Conservation (phyloP, 805 yeast genomes). For the Myxozyma monticola region DNA sequence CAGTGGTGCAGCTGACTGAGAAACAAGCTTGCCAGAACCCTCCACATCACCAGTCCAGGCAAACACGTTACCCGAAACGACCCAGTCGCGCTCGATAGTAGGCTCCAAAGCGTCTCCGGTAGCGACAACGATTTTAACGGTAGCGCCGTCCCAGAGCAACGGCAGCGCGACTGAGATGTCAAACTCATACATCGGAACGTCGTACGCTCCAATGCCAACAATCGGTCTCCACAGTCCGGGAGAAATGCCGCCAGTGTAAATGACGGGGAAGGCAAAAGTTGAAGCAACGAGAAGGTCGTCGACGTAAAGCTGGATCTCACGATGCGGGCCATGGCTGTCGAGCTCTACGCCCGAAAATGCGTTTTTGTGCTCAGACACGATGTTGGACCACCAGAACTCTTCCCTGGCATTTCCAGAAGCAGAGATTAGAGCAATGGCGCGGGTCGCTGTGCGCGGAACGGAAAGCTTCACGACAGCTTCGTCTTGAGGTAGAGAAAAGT, state of each 20-base stretch:
- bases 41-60: conserved; percentile 18
- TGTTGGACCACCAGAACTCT: conserved; percentile 79
- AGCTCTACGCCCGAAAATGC: conserved; percentile 39
- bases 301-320: conserved; percentile 63
- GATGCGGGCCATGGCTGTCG: conserved; percentile 65
- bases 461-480: conserved; percentile 52
- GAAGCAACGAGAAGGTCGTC: conserved; percentile 52
- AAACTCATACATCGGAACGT: conserved; percentile 65
- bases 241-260: conserved; percentile 78
- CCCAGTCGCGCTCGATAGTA: conserved; percentile 23
- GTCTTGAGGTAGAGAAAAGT: conserved; percentile 41
- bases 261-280: conserved; percentile 67
- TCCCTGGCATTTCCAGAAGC: conserved; percentile 77
- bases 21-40: conserved; percentile 12
- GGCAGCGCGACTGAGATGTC: conserved; percentile 74
- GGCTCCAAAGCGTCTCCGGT: conserved; percentile 73
- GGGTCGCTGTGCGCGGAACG: conserved; percentile 57
- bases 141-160: conserved; percentile 55
- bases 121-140: conserved; percentile 71
- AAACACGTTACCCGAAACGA: conserved; percentile 25
- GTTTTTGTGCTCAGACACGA: conserved; percentile 46
- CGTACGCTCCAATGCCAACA: conserved; percentile 73
- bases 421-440: conserved; percentile 56
- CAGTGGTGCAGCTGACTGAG: conserved; percentile 4
- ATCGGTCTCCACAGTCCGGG: conserved; percentile 82